A percentile compares a stretch with the other conserved stretches of the same genome.
Conservation (phyloP, 495 filamentous ascomycete genomes). For the Xylaria telfairii region DNA sequence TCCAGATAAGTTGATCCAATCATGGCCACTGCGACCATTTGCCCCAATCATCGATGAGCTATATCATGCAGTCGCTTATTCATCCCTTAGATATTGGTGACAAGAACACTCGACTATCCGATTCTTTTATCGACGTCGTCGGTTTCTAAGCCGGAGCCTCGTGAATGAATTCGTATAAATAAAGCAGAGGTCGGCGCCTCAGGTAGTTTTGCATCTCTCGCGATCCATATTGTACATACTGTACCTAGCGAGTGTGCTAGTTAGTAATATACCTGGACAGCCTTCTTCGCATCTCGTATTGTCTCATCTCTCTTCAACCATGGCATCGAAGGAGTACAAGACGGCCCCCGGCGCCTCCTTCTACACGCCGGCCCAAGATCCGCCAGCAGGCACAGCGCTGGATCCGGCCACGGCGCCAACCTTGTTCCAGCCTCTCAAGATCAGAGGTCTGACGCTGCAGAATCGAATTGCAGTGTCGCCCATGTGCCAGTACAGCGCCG, state of each 20-base stretch:
- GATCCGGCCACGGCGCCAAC: slow-evolving; percentile 59
- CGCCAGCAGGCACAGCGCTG: slow-evolving; percentile 60
- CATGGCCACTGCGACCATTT: background rate
- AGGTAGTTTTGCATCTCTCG: background rate
- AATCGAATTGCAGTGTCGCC: slow-evolving; percentile 70
- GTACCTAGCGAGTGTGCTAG: background rate
- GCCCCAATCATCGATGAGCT: background rate
- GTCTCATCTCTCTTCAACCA: no score
- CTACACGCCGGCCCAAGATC: slow-evolving; percentile 65
- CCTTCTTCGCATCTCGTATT: no score
- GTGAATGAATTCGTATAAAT: background rate
- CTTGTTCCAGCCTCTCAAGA: slow-evolving; percentile 67
- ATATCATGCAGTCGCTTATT: background rate
- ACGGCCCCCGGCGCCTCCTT: slow-evolving; percentile 51
- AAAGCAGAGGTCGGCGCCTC: background rate
- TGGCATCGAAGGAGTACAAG: slow-evolving; percentile 33
- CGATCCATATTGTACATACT: no score
- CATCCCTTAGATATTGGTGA: slow-evolving; percentile 5
- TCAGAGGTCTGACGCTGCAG: slow-evolving; percentile 71
- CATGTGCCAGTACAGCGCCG: slow-evolving; percentile 74
- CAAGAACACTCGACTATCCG: background rate
- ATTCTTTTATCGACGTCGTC: background rate
- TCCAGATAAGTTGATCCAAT: background rate
- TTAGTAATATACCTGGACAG: no score
- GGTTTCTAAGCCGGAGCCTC: background rate